phyloP scores from a whole-genome alignment of 331 rosid genomes.

The Pyracantha coccinea region DNA sequence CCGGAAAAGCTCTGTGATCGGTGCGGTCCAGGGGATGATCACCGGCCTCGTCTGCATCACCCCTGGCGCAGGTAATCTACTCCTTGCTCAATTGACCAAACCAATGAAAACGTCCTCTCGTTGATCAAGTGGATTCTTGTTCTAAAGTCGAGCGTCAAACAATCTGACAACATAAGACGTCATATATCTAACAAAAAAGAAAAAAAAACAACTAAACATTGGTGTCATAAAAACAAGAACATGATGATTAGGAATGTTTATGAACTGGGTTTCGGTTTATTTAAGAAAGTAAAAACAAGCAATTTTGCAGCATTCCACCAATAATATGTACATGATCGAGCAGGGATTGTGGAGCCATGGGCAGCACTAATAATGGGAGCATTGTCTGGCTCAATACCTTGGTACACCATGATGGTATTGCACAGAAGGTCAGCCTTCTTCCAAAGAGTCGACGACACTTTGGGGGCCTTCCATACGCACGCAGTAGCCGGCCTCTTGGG shows the following conservation, averaged over 20 bases:
- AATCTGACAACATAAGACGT: background rate
- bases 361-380: conserved; percentile 43
- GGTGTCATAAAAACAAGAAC: background rate
- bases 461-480: conserved; percentile 75
- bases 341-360: conserved; percentile 41
- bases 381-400: conserved; percentile 39
- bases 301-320: background rate
- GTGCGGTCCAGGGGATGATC: conserved; percentile 78
- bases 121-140: background rate
- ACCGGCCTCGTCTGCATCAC: conserved; percentile 86
- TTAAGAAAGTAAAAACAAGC: background rate
- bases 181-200: no score
- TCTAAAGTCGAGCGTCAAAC: background rate
- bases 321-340: background rate
- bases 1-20: conserved; percentile 56
- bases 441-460: conserved; percentile 62
- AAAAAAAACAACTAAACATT: no score
- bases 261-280: background rate
- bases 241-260: background rate
- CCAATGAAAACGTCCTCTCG: background rate
- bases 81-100: background rate
- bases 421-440: conserved; percentile 40
- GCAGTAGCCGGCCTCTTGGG: conserved; percentile 63
- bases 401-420: conserved; percentile 81
- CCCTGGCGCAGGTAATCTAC: conserved; percentile 59